Percentiles rank a stretch among this genome's conserved stretches.
Evolutionary conservation across 768 basidiomycete species (phyloP).

Genomic region (Thelephora ganbajun): DNA sequence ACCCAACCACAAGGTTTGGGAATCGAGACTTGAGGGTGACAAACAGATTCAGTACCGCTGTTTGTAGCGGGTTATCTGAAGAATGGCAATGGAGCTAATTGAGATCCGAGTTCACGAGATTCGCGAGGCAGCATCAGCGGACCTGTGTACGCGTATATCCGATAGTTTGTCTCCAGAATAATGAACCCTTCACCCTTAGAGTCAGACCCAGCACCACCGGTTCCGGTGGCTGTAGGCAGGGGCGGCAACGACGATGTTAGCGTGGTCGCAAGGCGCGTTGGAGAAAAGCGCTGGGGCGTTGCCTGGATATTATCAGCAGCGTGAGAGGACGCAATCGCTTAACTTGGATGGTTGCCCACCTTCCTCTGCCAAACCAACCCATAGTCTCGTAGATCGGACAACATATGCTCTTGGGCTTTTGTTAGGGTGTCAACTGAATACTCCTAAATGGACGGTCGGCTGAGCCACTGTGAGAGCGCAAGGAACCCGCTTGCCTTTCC

Average conservation of each 20-base stretch:
- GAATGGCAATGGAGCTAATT: not conserved
- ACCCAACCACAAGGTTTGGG: conserved; percentile 92
- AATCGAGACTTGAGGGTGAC: conserved; percentile 88
- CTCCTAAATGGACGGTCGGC: conserved; percentile 35
- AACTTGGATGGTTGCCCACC: conserved; percentile 23
- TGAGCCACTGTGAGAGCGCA: not conserved
- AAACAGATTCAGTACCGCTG: conserved; percentile 90
- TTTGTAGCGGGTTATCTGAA: conserved; percentile 88
- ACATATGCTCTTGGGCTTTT: conserved; percentile 70
- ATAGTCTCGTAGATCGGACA: conserved; percentile 88
- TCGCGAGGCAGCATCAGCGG: conserved; percentile 1
- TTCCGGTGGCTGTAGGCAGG: conserved; percentile 44
- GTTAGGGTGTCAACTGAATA: conserved; percentile 78
- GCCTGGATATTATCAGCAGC: conserved; percentile 24
- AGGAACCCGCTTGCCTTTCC: conserved; percentile 46
- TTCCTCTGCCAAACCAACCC: conserved; percentile 84
- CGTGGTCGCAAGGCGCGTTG: conserved; percentile 89
- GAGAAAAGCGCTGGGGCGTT: conserved; percentile 73
- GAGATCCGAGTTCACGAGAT: conserved; percentile 3
- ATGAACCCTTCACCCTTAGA: conserved; percentile 77
- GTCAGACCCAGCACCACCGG: conserved; percentile 26
- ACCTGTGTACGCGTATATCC: conserved; percentile 97
- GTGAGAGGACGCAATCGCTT: not conserved
- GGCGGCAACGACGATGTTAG: conserved; percentile 84
- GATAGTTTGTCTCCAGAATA: conserved; percentile 95